These are phyloP conservation scores for Dactylellina leptospora DNA, from an alignment of 2,329 filamentous ascomycete species.

Conservation along the genomic window DNA sequence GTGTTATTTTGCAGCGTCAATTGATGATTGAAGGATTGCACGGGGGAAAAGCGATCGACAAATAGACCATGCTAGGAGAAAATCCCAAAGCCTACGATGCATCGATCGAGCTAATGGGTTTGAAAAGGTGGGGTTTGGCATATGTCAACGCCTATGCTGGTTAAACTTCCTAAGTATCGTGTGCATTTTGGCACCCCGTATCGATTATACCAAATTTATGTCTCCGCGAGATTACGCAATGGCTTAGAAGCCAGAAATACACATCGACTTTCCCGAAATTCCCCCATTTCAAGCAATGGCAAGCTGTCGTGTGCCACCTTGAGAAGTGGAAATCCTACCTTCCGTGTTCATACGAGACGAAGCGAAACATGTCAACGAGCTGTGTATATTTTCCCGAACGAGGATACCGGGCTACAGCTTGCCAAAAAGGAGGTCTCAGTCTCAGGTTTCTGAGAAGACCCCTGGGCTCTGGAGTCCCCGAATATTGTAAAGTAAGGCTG, in stretches of 20 bases:
- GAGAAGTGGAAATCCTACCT: conserved; percentile 22
- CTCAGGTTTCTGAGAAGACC: neutral
- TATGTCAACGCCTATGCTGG: neutral
- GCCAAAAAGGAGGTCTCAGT: conserved; percentile 13
- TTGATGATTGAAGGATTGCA: too few relatives aligned
- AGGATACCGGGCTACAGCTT: conserved; percentile 1
- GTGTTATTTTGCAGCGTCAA: too few relatives aligned
- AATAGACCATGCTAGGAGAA: neutral
- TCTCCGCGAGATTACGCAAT: conserved; percentile 10
- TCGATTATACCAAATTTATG: conserved; percentile 5
- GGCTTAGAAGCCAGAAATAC: neutral
- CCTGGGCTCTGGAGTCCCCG: conserved; percentile 3
- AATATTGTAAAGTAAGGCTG: neutral
- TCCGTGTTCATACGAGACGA: conserved; percentile 30
- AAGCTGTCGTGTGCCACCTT: conserved; percentile 21
- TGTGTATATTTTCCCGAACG: conserved; percentile 5
- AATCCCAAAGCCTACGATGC: neutral
- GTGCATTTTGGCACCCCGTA: neutral
- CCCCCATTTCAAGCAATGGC: neutral
- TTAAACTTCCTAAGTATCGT: neutral
- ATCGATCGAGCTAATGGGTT: neutral
- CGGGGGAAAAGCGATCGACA: neutral
- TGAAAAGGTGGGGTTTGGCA: neutral
- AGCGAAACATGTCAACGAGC: conserved; percentile 25
- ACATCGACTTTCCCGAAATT: conserved; percentile 9